Conservation (phyloP, 1,139 yeast genomes). For the Blastobotrys aristatus region DNA sequence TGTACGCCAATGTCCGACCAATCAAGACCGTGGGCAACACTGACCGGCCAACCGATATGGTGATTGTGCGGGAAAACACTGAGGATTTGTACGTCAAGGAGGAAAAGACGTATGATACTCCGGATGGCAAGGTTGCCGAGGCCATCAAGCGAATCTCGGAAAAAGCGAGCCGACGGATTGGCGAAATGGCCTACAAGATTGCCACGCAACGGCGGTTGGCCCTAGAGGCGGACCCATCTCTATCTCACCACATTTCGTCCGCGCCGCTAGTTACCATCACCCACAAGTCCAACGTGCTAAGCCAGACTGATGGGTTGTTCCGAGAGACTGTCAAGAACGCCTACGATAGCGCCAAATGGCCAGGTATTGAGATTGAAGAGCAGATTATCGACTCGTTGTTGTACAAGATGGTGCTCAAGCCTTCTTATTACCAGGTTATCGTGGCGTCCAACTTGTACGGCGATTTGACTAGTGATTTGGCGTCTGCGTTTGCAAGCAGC, state of each 20-base stretch:
- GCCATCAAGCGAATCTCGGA: slow-evolving; percentile 96
- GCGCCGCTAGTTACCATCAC: slow-evolving; percentile 79
- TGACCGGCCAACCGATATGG: slow-evolving; percentile 90
- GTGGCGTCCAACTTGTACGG: slow-evolving; percentile 99
- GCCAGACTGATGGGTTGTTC: slow-evolving; percentile 91
- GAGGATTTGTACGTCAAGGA: slow-evolving; percentile 95
- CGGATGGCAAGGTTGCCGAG: slow-evolving; percentile 85
- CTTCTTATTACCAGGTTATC: slow-evolving; percentile 92
- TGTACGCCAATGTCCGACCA: slow-evolving; percentile 96
- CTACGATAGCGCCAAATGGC: slow-evolving; percentile 56
- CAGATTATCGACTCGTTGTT: slow-evolving; percentile 99
- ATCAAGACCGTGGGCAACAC: slow-evolving; percentile 86
- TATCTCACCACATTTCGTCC: slow-evolving; percentile 40
- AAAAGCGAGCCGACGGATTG: slow-evolving; percentile 77
- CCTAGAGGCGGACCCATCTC: slow-evolving; percentile 56
- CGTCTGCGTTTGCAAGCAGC: slow-evolving; percentile 97
- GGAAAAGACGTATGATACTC: slow-evolving; percentile 66
- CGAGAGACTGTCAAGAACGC: slow-evolving; percentile 82
- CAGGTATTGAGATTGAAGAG: slow-evolving; percentile 55
- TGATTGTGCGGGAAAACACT: slow-evolving; percentile 96
- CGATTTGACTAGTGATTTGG: slow-evolving; percentile 95
- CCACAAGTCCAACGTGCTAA: slow-evolving; percentile 92
- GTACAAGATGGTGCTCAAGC: slow-evolving; percentile 96
- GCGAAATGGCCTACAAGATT: slow-evolving; percentile 85
- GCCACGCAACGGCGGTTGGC: slow-evolving; percentile 86